Evolutionary conservation across 2,329 filamentous ascomycete species (phyloP).

Genomic region (Penicillium expansum): DNA sequence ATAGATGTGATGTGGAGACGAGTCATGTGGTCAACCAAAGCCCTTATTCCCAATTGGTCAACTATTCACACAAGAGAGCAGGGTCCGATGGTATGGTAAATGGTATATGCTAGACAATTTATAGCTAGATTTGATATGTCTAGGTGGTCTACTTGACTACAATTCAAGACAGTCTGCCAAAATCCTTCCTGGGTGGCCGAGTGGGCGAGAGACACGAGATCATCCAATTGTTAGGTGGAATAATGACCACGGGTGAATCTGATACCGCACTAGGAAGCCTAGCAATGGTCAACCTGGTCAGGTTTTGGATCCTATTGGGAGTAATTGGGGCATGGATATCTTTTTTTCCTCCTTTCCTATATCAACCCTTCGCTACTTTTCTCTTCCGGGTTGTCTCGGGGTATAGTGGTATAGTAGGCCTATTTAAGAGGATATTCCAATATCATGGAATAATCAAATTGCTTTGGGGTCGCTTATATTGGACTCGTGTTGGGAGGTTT

Average conservation of each 20-base stretch:
- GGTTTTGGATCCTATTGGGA: background rate
- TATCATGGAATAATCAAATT: too few species aligned
- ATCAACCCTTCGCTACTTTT: too few species aligned
- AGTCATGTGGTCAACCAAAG: constrained; percentile 1
- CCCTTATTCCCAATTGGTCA: background rate
- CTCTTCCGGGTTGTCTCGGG: background rate
- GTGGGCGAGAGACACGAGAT: background rate
- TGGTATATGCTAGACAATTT: background rate
- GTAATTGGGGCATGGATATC: background rate
- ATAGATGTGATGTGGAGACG: background rate
- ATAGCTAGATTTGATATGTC: background rate
- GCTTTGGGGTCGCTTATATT: background rate
- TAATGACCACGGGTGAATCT: background rate
- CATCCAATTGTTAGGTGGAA: background rate
- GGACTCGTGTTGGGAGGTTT: background rate
- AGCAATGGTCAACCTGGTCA: background rate
- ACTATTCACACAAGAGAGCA: too few species aligned
- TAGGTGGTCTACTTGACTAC: background rate
- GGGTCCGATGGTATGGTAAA: too few species aligned
- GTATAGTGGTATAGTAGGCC: too few species aligned
- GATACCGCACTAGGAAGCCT: background rate
- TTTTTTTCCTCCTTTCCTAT: background rate
- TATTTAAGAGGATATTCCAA: background rate
- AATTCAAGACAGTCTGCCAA: background rate
- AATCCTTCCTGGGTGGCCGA: background rate